A percentile compares a stretch with the other conserved stretches of the same genome.
These are phyloP conservation scores for Penicillium fimorum DNA, from an alignment of 495 filamentous ascomycete genomes.

Conservation along the genomic window DNA sequence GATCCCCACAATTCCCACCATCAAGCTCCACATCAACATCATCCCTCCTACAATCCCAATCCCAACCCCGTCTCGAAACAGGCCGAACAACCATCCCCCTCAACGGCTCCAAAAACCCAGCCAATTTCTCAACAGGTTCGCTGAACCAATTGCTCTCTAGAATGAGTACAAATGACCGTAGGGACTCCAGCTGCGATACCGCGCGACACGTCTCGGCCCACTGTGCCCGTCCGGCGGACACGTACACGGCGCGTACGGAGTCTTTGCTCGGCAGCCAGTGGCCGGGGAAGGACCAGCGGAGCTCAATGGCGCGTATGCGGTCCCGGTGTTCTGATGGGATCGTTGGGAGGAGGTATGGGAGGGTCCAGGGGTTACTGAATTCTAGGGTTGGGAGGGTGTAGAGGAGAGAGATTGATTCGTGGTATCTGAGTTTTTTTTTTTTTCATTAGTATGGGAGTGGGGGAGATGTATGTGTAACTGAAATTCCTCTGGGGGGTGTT, in stretches of 20 bases:
- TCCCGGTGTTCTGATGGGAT: slow-evolving; percentile 34
- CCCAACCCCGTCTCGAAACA: slow-evolving; percentile 5
- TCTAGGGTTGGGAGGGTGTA: slow-evolving; percentile 43
- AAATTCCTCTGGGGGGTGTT: neutral
- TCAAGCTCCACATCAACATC: neutral
- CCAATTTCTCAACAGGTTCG: slow-evolving; percentile 43
- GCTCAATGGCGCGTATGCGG: slow-evolving; percentile 38
- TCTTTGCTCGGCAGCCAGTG: slow-evolving; percentile 50
- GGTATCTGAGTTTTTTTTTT: slow-evolving; percentile 27
- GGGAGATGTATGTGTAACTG: neutral
- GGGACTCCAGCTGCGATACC: slow-evolving; percentile 23
- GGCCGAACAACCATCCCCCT: slow-evolving; percentile 23
- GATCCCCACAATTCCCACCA: neutral
- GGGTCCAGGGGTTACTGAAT: slow-evolving; percentile 49
- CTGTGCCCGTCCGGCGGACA: slow-evolving; percentile 42
- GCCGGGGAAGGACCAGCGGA: slow-evolving; percentile 48
- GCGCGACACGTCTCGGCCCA: slow-evolving; percentile 44
- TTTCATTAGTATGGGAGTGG: neutral
- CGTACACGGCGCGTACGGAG: slow-evolving; percentile 44
- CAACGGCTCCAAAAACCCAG: slow-evolving; percentile 43
- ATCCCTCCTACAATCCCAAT: neutral
- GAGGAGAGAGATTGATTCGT: slow-evolving; percentile 41
- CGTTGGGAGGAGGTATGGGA: slow-evolving; percentile 44
- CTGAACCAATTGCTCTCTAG: slow-evolving; percentile 44
- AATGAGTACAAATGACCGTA: slow-evolving; percentile 40